These are phyloP conservation scores for Amanita rubescens DNA, from an alignment of 768 basidiomycete species.

Conservation along the genomic window DNA sequence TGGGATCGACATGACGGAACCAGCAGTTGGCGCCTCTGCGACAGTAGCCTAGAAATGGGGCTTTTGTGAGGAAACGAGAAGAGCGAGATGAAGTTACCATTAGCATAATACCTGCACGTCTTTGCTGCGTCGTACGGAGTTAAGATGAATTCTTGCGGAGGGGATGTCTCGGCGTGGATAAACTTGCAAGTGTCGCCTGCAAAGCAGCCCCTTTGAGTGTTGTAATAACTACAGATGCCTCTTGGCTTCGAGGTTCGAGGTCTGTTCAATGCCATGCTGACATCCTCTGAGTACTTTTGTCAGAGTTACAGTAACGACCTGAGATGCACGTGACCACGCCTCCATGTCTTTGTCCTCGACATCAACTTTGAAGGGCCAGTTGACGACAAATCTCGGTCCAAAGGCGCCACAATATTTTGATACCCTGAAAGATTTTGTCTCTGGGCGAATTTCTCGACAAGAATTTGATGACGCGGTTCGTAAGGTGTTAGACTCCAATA, in stretches of 20 bases:
- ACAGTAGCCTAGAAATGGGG: constrained; percentile 50
- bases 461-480: constrained; percentile 74
- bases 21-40: constrained; percentile 64
- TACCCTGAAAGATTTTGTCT: constrained; percentile 58
- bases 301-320: not conserved
- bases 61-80: not conserved
- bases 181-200: constrained; percentile 69
- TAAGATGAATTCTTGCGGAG: constrained; percentile 24
- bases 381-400: constrained; percentile 51
- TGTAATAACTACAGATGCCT: constrained; percentile 65
- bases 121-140: constrained; percentile 71
- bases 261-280: constrained; percentile 22
- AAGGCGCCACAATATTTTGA: constrained; percentile 57
- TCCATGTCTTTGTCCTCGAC: constrained; percentile 73
- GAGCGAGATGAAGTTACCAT: constrained; percentile 29
- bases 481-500: constrained; percentile 51
- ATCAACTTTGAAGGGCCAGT: constrained; percentile 61
- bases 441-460: constrained; percentile 57
- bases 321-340: not conserved
- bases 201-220: constrained; percentile 59
- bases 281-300: not conserved
- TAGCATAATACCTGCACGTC: constrained; percentile 56
- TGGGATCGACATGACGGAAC: constrained; percentile 51
- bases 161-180: constrained; percentile 44
- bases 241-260: constrained; percentile 65